Conservation (phyloP, 257 asterid genomes). For the Solanum pennellii region DNA sequence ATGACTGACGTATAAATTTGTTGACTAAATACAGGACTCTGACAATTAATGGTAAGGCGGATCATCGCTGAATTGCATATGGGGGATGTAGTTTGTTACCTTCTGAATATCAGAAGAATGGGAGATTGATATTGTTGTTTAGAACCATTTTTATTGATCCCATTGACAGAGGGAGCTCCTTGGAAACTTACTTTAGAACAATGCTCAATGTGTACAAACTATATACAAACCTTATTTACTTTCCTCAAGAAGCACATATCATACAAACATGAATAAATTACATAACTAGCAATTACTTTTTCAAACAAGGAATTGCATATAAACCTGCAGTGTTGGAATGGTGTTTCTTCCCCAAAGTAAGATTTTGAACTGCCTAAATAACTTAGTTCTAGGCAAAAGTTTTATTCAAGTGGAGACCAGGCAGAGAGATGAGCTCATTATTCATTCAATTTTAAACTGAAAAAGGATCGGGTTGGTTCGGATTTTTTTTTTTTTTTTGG, state of each 20-base stretch:
- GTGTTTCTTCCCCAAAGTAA: background rate
- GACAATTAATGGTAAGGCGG: slow-evolving; percentile 29
- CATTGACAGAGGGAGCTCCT: background rate
- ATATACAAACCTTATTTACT: background rate
- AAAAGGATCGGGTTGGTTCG: too few species aligned
- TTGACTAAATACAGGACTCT: slow-evolving; percentile 32
- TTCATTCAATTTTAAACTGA: background rate
- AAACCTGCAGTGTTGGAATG: background rate
- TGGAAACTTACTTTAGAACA: background rate
- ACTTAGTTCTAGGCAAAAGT: background rate
- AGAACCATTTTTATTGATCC: background rate
- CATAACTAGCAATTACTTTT: background rate
- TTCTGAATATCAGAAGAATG: slow-evolving; percentile 1
- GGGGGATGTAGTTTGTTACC: background rate
- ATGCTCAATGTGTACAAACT: background rate
- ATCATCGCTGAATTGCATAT: slow-evolving; percentile 22
- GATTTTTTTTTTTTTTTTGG: background rate
- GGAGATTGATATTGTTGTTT: background rate
- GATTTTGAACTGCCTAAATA: background rate
- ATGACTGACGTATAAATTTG: background rate
- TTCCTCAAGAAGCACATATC: background rate
- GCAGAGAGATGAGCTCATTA: background rate
- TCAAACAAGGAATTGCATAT: background rate
- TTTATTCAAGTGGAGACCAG: background rate
- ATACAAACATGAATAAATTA: background rate